phyloP scores from a whole-genome alignment of 2,329 filamentous ascomycete species.

The Elsinoe ampelina region DNA sequence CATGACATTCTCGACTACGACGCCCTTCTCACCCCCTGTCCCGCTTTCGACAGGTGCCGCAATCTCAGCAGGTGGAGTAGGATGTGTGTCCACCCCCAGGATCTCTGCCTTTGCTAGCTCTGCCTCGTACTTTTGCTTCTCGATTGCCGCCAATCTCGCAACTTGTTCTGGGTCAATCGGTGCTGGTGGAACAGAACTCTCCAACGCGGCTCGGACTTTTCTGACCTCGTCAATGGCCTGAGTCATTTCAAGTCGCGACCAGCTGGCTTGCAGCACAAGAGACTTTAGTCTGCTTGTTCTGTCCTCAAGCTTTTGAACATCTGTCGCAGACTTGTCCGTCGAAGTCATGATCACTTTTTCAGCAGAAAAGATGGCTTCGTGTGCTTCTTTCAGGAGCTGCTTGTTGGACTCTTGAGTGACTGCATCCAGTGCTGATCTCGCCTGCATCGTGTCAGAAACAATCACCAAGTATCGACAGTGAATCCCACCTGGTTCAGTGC shows the following conservation, averaged over 20 bases:
- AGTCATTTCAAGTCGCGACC: conserved; percentile 25
- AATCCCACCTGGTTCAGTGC: conserved; percentile 19
- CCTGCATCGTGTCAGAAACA: conserved; percentile 12
- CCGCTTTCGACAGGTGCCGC: background rate
- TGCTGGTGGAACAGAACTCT: conserved; percentile 12
- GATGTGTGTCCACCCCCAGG: background rate
- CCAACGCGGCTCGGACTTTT: conserved; percentile 20
- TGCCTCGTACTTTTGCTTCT: conserved; percentile 8
- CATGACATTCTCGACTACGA: background rate
- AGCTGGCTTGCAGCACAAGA: conserved; percentile 26
- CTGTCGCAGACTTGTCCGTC: conserved; percentile 15
- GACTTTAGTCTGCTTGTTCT: conserved; percentile 22
- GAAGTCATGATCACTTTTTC: conserved; percentile 26
- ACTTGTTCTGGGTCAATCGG: background rate
- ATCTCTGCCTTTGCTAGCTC: conserved; percentile 3
- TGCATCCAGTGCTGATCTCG: conserved; percentile 20
- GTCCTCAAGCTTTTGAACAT: conserved; percentile 21
- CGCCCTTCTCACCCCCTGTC: background rate
- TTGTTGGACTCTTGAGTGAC: conserved; percentile 22
- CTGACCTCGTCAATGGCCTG: conserved; percentile 23
- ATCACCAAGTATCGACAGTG: background rate
- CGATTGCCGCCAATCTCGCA: background rate
- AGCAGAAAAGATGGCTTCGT: conserved; percentile 28
- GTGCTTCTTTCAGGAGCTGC: conserved; percentile 24
- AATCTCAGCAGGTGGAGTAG: background rate